Conservation (phyloP, 805 yeast genomes). For the Alloascoidea hylecoeti region DNA sequence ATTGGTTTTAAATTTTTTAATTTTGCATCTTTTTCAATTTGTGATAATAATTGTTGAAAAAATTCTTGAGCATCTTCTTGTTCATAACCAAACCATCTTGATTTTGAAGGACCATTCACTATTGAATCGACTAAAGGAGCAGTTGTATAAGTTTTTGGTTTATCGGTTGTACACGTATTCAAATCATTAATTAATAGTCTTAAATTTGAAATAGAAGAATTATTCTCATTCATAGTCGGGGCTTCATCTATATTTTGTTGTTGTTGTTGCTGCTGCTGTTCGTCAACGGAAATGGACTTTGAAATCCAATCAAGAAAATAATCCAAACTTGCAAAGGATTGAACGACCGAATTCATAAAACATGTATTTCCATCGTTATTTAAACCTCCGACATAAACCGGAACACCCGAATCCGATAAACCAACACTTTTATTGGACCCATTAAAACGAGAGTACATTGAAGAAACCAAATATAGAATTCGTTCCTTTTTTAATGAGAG, state of each 20-base stretch:
- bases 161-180: too few relatives aligned
- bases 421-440: too few relatives aligned
- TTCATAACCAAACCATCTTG: constrained; percentile 69
- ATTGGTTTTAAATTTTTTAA: background rate
- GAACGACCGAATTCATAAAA: constrained; percentile 86
- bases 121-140: constrained; percentile 44
- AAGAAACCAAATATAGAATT: too few relatives aligned
- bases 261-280: too few relatives aligned
- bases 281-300: constrained; percentile 29
- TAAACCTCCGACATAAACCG: constrained; percentile 70
- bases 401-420: too few relatives aligned
- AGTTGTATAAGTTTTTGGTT: constrained; percentile 42
- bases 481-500: too few relatives aligned
- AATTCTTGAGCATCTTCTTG: constrained; percentile 97
- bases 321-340: constrained; percentile 63
- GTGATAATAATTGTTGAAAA: constrained; percentile 41
- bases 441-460: too few relatives aligned
- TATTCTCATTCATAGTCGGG: background rate
- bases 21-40: background rate
- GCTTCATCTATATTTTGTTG: too few relatives aligned
- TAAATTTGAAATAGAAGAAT: background rate
- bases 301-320: constrained; percentile 20
- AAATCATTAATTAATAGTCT: background rate
- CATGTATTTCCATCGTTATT: constrained; percentile 89
- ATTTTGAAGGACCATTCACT: constrained; percentile 69